Percentiles rank a stretch among this genome's conserved stretches.
These are phyloP conservation scores for Akanthomyces dipterigenus DNA, from an alignment of 2,329 filamentous ascomycete genomes.

Conservation along the genomic window DNA sequence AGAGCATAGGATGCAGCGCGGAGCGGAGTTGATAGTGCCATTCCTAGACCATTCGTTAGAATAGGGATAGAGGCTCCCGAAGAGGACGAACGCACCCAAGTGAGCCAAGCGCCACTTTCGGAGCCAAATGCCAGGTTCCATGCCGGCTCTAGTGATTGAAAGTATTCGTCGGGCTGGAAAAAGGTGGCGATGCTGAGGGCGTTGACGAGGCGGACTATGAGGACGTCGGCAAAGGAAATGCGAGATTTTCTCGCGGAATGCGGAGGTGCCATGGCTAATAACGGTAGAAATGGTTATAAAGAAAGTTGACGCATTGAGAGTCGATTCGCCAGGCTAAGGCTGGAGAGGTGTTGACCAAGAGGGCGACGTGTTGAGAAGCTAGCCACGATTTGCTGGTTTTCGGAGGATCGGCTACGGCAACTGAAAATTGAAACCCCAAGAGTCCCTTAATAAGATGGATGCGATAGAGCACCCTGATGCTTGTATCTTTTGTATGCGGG, in stretches of 20 bases:
- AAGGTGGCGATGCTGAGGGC: constrained; percentile 76
- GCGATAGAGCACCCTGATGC: not conserved
- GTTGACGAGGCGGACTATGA: constrained; percentile 74
- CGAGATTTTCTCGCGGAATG: not conserved
- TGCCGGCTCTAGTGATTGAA: constrained; percentile 89
- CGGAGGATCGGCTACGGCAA: too few relatives aligned
- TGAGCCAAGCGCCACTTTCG: constrained; percentile 79
- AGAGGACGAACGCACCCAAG: constrained; percentile 63
- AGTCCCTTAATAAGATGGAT: not conserved
- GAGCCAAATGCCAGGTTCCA: constrained; percentile 81
- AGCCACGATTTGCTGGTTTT: not conserved
- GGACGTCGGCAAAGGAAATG: constrained; percentile 29
- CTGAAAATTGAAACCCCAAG: too few relatives aligned
- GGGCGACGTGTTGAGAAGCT: not conserved
- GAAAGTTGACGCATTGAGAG: not conserved
- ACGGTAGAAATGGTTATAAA: not conserved
- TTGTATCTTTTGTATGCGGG: not conserved
- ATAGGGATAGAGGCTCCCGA: not conserved
- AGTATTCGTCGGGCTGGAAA: constrained; percentile 98
- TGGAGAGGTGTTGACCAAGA: not conserved
- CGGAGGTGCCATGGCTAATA: not conserved
- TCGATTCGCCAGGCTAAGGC: not conserved
- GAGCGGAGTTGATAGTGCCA: constrained; percentile 85
- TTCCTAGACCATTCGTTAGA: constrained; percentile 54
- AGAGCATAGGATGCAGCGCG: constrained; percentile 83